A percentile compares a stretch with the other conserved stretches of the same genome.
Conservation (phyloP, 2,329 filamentous ascomycete genomes). For the Neofusicoccum sp. region DNA sequence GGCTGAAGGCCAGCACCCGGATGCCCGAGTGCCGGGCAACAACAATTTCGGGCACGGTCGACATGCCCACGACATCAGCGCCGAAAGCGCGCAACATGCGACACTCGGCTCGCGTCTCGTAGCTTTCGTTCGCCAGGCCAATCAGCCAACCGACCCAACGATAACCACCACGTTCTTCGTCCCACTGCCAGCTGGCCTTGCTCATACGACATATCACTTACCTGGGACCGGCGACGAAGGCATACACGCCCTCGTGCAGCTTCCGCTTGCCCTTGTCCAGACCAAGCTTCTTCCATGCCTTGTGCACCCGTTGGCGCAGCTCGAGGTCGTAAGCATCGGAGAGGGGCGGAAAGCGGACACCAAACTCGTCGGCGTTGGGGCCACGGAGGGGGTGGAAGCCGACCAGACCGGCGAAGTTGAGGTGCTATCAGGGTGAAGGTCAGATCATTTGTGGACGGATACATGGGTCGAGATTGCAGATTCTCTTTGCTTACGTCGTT, state of each 20-base stretch:
- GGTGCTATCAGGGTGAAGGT: constrained; percentile 47
- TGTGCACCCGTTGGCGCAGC: constrained; percentile 57
- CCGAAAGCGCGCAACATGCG: constrained; percentile 60
- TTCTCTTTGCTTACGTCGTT: constrained; percentile 54
- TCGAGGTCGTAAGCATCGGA: constrained; percentile 66
- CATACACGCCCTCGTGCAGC: constrained; percentile 65
- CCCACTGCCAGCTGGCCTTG: not conserved
- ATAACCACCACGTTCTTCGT: not conserved
- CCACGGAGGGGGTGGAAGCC: constrained; percentile 62
- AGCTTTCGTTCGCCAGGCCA: constrained; percentile 40
- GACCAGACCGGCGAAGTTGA: constrained; percentile 62
- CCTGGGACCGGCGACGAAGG: constrained; percentile 63
- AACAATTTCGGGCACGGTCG: constrained; percentile 66
- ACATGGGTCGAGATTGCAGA: too few relatives aligned
- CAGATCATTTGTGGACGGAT: not conserved
- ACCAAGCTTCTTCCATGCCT: constrained; percentile 54
- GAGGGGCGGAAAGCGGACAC: constrained; percentile 61
- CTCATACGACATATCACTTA: constrained; percentile 33
- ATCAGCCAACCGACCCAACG: not conserved
- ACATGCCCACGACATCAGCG: constrained; percentile 70
- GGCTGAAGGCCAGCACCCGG: constrained; percentile 61
- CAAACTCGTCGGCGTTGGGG: constrained; percentile 62
- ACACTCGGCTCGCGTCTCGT: constrained; percentile 65
- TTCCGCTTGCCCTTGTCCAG: constrained; percentile 47
- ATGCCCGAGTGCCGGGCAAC: constrained; percentile 64